Percentiles rank a stretch among this genome's conserved stretches.
phyloP scores from a whole-genome alignment of 1,284 basidiomycete species.

The Austropuccinia psidii region DNA sequence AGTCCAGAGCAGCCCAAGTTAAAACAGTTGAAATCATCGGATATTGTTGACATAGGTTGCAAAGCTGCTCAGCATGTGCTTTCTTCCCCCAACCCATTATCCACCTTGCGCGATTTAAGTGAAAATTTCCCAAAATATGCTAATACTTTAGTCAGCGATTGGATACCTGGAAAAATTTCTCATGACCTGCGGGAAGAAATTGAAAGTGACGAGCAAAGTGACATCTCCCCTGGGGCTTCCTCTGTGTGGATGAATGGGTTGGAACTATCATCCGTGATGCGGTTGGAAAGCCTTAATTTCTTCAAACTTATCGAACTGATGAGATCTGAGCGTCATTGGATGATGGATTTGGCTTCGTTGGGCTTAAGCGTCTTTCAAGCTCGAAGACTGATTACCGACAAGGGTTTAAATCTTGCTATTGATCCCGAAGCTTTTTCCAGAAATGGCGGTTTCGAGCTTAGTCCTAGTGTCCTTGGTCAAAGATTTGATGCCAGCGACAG shows the following conservation, averaged over 20 bases:
- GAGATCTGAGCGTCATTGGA: conserved; percentile 63
- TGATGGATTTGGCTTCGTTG: conserved; percentile 57
- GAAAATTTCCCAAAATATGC: conserved; percentile 84
- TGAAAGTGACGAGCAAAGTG: conserved; percentile 52
- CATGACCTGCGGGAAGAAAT: conserved; percentile 56
- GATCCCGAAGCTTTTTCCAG: conserved; percentile 53
- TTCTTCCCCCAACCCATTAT: conserved; percentile 56
- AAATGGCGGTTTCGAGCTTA: conserved; percentile 54
- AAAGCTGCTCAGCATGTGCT: conserved; percentile 67
- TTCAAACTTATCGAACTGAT: conserved; percentile 61
- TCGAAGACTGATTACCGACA: conserved; percentile 52
- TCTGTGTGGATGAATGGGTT: conserved; percentile 71
- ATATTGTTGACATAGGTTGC: conserved; percentile 53
- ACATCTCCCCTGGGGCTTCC: conserved; percentile 36
- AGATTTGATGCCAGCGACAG: conserved; percentile 81
- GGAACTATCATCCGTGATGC: conserved; percentile 47
- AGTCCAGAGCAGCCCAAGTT: conserved; percentile 35
- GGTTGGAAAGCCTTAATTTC: conserved; percentile 11
- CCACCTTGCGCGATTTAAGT: conserved; percentile 61
- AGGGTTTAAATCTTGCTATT: conserved; percentile 38
- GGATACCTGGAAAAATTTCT: conserved; percentile 52
- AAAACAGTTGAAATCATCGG: conserved; percentile 38
- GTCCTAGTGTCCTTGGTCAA: conserved; percentile 59
- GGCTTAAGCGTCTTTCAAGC: conserved; percentile 62
- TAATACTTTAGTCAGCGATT: conserved; percentile 60